These are phyloP conservation scores for Luffa acutangula DNA, from an alignment of 306 rosid species.

Conservation along the genomic window DNA sequence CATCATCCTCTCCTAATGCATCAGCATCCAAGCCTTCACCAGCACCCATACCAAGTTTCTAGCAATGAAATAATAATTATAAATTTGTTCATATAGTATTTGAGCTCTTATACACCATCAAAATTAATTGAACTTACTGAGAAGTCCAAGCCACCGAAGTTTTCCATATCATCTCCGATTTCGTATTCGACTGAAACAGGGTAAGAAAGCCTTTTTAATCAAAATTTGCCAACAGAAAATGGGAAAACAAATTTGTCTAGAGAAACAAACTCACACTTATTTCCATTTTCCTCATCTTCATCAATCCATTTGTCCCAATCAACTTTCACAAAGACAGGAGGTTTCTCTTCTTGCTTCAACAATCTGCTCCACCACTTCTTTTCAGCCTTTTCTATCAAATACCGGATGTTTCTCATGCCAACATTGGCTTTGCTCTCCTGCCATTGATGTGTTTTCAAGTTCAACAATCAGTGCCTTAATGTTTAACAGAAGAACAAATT, in stretches of 20 bases:
- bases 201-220: background rate
- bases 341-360: conserved; percentile 46
- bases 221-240: background rate
- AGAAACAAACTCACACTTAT: conserved; percentile 13
- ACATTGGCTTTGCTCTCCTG: conserved; percentile 54
- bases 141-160: conserved; percentile 34
- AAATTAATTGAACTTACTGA: conserved; percentile 30
- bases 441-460: background rate
- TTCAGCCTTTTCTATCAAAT: conserved; percentile 44
- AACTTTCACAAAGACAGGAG: conserved; percentile 54
- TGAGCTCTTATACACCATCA: background rate
- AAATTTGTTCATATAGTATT: background rate
- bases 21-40: conserved; percentile 10
- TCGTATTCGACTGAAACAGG: conserved; percentile 8
- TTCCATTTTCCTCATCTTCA: conserved; percentile 52
- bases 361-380: conserved; percentile 57
- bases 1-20: conserved; percentile 1
- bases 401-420: conserved; percentile 46
- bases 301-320: conserved; percentile 87
- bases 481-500: background rate
- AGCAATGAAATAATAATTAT: background rate
- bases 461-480: background rate
- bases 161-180: conserved; percentile 36
- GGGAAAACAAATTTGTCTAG: background rate
- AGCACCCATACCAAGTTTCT: conserved; percentile 25